phyloP scores from a whole-genome alignment of 2,329 filamentous ascomycete species.

The Fusarium armeniacum region DNA sequence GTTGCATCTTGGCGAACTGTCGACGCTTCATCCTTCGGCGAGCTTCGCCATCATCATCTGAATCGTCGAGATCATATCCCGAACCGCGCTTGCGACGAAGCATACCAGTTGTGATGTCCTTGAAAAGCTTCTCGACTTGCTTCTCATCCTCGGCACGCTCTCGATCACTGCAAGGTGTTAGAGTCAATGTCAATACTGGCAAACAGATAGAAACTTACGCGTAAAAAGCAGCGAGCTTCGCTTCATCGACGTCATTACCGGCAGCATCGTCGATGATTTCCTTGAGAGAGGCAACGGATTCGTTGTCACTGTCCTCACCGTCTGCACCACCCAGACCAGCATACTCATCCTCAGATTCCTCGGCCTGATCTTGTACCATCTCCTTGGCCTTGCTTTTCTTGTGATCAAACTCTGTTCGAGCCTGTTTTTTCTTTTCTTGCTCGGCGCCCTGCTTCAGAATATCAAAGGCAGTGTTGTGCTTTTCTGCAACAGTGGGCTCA shows the following conservation, averaged over 20 bases:
- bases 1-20: constrained; percentile 92
- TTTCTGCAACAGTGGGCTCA: constrained; percentile 34
- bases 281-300: constrained; percentile 76
- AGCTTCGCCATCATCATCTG: constrained; percentile 86
- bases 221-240: constrained; percentile 86
- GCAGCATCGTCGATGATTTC: constrained; percentile 92
- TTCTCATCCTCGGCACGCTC: constrained; percentile 87
- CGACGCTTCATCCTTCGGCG: constrained; percentile 84
- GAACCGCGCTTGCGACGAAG: constrained; percentile 86
- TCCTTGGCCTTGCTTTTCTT: constrained; percentile 89
- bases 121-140: constrained; percentile 90
- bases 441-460: constrained; percentile 77
- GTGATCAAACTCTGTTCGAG: constrained; percentile 76
- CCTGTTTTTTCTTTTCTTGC: constrained; percentile 66
- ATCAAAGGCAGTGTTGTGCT: constrained; percentile 70
- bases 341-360: constrained; percentile 98
- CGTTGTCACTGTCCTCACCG: constrained; percentile 87
- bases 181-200: background rate
- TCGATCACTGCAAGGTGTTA: constrained; percentile 71
- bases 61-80: constrained; percentile 89
- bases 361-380: constrained; percentile 92
- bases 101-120: constrained; percentile 90
- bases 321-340: constrained; percentile 91
- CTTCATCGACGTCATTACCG: constrained; percentile 82
- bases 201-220: constrained; percentile 74